Conservation (phyloP, 495 filamentous ascomycete species). For the Neurospora sp. region DNA sequence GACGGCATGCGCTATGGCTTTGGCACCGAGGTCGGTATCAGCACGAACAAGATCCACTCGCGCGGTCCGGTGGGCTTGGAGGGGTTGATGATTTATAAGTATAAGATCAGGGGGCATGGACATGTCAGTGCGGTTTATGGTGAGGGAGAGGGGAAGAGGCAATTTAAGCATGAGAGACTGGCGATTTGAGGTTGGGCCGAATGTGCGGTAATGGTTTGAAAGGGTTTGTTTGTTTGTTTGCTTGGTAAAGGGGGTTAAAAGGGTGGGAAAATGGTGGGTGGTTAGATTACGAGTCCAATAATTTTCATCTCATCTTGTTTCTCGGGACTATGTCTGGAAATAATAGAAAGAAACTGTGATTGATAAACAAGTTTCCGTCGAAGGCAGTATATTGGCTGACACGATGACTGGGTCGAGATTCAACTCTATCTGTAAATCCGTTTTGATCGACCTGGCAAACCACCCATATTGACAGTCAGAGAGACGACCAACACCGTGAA, state of each 20-base stretch:
- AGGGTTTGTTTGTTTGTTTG: not conserved
- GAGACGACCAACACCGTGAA: not conserved
- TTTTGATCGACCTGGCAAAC: not conserved
- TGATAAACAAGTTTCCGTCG: not conserved
- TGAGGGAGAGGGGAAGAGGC: conserved; percentile 53
- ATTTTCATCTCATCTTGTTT: not conserved
- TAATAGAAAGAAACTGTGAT: not conserved
- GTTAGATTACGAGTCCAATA: not conserved
- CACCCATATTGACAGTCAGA: not conserved
- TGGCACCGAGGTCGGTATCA: conserved; percentile 95
- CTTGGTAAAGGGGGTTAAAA: not conserved
- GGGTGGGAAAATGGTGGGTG: not conserved
- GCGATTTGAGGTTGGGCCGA: conserved; percentile 15
- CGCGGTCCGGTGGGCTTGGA: conserved; percentile 90
- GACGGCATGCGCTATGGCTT: conserved; percentile 97
- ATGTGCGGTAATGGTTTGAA: not conserved
- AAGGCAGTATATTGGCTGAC: not conserved
- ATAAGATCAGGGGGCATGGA: conserved; percentile 70
- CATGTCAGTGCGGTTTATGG: conserved; percentile 68
- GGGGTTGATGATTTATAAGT: conserved; percentile 95
- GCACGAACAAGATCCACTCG: conserved; percentile 96
- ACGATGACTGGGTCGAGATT: not conserved
- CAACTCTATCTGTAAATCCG: not conserved
- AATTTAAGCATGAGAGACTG: conserved; percentile 60
- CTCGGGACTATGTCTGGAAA: not conserved